Evolutionary conservation across 2,329 filamentous ascomycete genomes (phyloP), one percentile per base, ranked within the genome.

Genomic region (Coniella lustricola): DNA sequence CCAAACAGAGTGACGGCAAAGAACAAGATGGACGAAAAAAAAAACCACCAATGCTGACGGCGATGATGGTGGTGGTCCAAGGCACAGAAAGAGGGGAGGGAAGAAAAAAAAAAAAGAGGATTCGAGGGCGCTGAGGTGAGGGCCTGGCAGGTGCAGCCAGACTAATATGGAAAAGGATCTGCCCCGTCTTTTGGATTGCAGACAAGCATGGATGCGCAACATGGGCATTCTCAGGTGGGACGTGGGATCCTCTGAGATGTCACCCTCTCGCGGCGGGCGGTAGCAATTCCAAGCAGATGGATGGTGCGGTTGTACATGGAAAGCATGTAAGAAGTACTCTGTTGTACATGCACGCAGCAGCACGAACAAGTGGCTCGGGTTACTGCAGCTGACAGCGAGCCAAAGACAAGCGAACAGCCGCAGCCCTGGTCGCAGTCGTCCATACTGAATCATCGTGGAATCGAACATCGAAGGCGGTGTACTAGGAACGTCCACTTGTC

Each of bases 121-220:
- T 50, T 39, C 37, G 36, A 34, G 44, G 35, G 42, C 46, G 40
- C 12, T n/a, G 32, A 40, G 36, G 36, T 32, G 35, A 46, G 39
- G 45, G 39, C 35, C 45, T 39, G 42, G 47, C 40, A 50, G 47
- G 47, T 39, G 50, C 44, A 52, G 50, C 39, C 50, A 52, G 43
- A 50, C 33, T 44, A 39, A 52, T 43, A 49, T 52, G 50, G 49
- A 42, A 47, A 50, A 52, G 50, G 47, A 52, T 50, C 18, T 37
- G 34, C 44, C 36, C 42, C 25, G 42, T 49, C 41, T 35, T 49
- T 38, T 29, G 25, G 49, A 34, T 17, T 46, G 50, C 45, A 41
- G 44, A 44, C 43, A 35, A 44, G 31, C 35, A 49, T 49, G 40
- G 35, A 44, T 39, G 20, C 18, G 25, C 29, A 41, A 41, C 38